Conservation (phyloP, 2,329 filamentous ascomycete genomes). For the Colletotrichum scovillei region DNA sequence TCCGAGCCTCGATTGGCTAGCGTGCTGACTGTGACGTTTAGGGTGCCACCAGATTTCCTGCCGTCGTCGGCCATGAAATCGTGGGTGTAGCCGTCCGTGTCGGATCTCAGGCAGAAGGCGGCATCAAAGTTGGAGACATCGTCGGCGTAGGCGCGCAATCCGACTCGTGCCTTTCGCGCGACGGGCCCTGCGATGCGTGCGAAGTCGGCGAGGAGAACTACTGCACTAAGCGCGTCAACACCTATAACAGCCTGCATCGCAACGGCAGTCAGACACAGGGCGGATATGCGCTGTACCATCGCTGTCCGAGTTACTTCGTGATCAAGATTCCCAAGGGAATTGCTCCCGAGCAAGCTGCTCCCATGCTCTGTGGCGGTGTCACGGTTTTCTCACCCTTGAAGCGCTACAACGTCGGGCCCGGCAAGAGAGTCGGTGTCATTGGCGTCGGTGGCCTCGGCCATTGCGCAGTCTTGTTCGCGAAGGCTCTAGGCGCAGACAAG, state of each 20-base stretch:
- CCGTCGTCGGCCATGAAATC: constrained; percentile 73
- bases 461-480: constrained; percentile 75
- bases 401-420: constrained; percentile 73
- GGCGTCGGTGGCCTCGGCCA: constrained; percentile 78
- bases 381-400: constrained; percentile 74
- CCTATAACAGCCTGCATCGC: constrained; percentile 63
- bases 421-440: constrained; percentile 75
- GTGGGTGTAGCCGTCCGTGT: constrained; percentile 67
- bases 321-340: constrained; percentile 57
- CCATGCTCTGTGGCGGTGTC: constrained; percentile 78
- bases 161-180: constrained; percentile 60
- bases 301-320: constrained; percentile 57
- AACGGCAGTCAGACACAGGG: constrained; percentile 66
- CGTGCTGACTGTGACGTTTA: constrained; percentile 4
- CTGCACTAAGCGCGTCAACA: constrained; percentile 56
- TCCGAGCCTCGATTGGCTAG: constrained; percentile 8
- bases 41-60: constrained; percentile 34
- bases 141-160: constrained; percentile 72
- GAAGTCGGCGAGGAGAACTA: constrained; percentile 52
- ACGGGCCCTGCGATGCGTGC: constrained; percentile 52
- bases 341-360: constrained; percentile 58
- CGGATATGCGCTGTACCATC: constrained; percentile 54
- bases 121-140: constrained; percentile 70
- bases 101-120: constrained; percentile 54
- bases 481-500: constrained; percentile 72